A percentile compares a stretch with the other conserved stretches of the same genome.
Evolutionary conservation across 2,329 filamentous ascomycete species (phyloP).

Genomic region (Botrytis deweyae): DNA sequence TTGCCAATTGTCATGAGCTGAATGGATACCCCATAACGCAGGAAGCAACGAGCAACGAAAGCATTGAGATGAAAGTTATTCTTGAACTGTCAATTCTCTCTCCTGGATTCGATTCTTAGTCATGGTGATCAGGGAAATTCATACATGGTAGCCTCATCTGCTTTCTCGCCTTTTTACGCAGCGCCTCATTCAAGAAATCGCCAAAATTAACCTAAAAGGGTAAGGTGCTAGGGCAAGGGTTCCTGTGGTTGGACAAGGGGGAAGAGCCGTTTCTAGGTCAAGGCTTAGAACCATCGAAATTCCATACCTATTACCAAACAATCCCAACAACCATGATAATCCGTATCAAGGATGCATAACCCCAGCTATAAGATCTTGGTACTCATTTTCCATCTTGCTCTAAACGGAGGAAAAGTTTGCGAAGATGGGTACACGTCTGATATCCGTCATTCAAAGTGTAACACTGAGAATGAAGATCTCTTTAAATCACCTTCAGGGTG

Average conservation of each 20-base stretch:
- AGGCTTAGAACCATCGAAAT: neutral
- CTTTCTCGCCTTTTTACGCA: conserved; percentile 16
- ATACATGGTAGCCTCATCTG: conserved; percentile 13
- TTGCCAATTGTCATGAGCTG: conserved; percentile 10
- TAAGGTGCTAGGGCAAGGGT: conserved; percentile 12
- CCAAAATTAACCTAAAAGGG: conserved; percentile 16
- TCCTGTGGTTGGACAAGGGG: neutral
- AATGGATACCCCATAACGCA: conserved; percentile 16
- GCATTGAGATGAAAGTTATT: conserved; percentile 14
- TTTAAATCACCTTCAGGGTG: conserved; percentile 4
- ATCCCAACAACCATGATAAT: neutral
- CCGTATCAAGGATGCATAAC: conserved; percentile 1
- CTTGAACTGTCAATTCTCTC: neutral
- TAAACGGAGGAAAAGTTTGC: neutral
- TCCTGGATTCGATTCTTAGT: neutral
- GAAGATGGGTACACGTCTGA: neutral
- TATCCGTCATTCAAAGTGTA: neutral
- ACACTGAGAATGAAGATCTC: neutral
- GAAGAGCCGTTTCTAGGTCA: conserved; percentile 22
- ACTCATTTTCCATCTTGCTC: neutral
- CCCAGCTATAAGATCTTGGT: conserved; percentile 10
- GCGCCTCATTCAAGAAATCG: conserved; percentile 16
- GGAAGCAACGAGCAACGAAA: conserved; percentile 12
- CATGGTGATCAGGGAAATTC: neutral
- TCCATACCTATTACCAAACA: neutral